Base-by-base conservation (phyloP, 2,329 filamentous ascomycete genomes). In the Ophiobolus disseminans region DNA sequence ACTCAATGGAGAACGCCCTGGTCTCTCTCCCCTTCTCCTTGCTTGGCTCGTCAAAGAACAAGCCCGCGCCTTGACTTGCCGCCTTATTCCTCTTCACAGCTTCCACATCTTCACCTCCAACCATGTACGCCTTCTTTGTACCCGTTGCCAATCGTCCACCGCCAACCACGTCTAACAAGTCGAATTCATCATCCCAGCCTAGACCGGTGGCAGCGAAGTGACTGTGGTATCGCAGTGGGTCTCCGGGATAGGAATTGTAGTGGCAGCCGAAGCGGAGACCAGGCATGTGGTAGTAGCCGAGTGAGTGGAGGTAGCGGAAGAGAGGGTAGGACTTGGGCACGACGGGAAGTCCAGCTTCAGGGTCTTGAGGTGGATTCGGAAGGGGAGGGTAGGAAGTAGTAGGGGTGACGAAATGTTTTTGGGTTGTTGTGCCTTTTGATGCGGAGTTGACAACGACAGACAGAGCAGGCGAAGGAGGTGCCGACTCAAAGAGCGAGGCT, bases 211-310 rank as follows among this genome's bases (percentile, higher is more conserved):
- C 90, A 62, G 96, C 82, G 71, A 96, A 97, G 72, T 99, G 94
- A 36, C 91, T 94, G 73, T 99, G 94, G 71, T 95, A 99, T 9
- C 94, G 87, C 41, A 99, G 79, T 1, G 94, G 91, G 70, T 99
- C 94, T 36, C 94, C 94, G 0, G 94, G 94, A 65, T 99, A 99
- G 4, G 95, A 90, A 60, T 91, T 91, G 74, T 96, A 97, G 66
- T 94, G 86, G 63, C 92, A 95, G 20, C 94, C 94, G 66, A 99
- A 99, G 20, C 94, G 89, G 42, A 99, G 81, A 7, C 94, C 94
- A 1, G 94, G 94, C 45, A 91, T 92, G 66, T 94, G 86, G 76
- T 88, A 97, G 75, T 93, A 97, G 40, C 88, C 89, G 14, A 82
- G 80, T 6, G 82, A 79, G 66, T 97, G 90, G 20, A 99, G 78